These are phyloP conservation scores for Iris pallida DNA, from an alignment of 116 monocot genomes.

Conservation along the genomic window DNA sequence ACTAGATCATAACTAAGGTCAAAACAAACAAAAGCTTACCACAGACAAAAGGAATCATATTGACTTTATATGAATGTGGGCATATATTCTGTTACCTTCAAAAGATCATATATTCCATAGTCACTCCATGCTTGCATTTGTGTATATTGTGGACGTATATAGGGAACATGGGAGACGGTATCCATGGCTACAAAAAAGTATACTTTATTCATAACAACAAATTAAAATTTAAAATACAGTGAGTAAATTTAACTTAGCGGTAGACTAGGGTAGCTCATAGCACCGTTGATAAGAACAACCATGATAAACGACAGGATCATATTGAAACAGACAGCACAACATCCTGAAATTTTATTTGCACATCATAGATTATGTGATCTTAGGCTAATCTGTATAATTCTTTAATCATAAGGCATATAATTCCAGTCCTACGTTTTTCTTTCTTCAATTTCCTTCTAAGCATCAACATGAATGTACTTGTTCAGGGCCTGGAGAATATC, in stretches of 20 bases:
- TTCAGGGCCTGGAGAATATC: no score
- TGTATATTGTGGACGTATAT: constrained; percentile 76
- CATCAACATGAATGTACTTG: no score
- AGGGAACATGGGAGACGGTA: constrained; percentile 59
- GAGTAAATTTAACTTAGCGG: constrained; percentile 30
- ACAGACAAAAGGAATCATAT: neutral
- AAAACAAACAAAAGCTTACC: neutral
- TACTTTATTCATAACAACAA: neutral
- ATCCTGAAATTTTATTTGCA: no score
- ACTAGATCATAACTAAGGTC: constrained; percentile 52
- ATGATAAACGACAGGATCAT: constrained; percentile 40
- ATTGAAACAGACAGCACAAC: constrained; percentile 38
- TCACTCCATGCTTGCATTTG: constrained; percentile 82
- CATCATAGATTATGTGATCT: no score
- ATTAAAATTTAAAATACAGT: neutral
- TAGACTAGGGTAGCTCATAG: constrained; percentile 58
- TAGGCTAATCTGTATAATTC: no score
- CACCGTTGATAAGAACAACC: constrained; percentile 42
- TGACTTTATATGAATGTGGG: no score
- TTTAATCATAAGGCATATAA: no score
- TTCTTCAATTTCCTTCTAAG: no score
- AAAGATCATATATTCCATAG: constrained; percentile 67
- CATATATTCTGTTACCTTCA: constrained; percentile 47
- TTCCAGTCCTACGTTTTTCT: no score
- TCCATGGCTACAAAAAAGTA: constrained; percentile 19